These are phyloP conservation scores for Neurospora sublineolata DNA, from an alignment of 495 filamentous ascomycete species.

Conservation along the genomic window DNA sequence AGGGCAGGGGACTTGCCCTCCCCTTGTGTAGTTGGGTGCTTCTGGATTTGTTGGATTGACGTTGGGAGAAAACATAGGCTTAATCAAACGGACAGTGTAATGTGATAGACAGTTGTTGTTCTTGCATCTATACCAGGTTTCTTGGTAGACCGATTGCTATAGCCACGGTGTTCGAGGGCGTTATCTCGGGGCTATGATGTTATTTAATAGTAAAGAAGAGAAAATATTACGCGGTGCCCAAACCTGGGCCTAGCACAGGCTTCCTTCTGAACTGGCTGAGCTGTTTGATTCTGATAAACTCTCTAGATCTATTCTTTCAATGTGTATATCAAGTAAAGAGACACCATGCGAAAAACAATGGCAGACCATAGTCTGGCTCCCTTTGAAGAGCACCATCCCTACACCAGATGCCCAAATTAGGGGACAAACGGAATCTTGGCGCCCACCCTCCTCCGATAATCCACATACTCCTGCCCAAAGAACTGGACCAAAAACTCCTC, in stretches of 20 bases:
- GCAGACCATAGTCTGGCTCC: background rate
- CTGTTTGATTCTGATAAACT: background rate
- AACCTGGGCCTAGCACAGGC: background rate
- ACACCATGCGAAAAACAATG: background rate
- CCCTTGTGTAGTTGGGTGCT: background rate
- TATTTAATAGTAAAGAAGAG: background rate
- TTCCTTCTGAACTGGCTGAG: background rate
- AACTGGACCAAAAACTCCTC: conserved; percentile 67
- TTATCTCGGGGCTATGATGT: background rate
- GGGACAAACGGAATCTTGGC: conserved; percentile 59
- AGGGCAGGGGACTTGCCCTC: background rate
- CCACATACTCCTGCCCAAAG: conserved; percentile 72
- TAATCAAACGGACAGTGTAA: background rate
- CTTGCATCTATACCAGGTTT: background rate
- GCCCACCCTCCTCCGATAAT: conserved; percentile 57
- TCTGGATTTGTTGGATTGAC: background rate
- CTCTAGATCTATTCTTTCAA: background rate
- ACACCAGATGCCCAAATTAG: background rate
- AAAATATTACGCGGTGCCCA: no score
- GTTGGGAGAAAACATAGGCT: background rate
- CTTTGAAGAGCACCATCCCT: background rate
- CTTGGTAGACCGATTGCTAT: background rate
- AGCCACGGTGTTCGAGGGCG: background rate
- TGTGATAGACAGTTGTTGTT: background rate
- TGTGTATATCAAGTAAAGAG: background rate